A percentile compares a stretch with the other conserved stretches of the same genome.
These are phyloP conservation scores for Solanum etuberosum DNA, from an alignment of 257 asterid species.

Conservation along the genomic window DNA sequence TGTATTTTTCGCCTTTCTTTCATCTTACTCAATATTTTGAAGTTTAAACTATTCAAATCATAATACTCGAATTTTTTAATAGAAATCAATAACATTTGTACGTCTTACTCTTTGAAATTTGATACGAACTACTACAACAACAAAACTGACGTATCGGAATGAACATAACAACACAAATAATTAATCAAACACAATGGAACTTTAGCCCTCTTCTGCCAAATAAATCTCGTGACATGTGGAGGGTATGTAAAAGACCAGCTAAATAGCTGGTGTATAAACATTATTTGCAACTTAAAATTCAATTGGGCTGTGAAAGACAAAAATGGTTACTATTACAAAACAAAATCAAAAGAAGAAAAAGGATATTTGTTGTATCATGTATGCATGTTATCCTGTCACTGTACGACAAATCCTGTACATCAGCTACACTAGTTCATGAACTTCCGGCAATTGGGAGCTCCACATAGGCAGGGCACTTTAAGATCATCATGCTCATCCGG, in stretches of 20 bases:
- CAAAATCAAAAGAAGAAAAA: neutral
- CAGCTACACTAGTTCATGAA: constrained; percentile 49
- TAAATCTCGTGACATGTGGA: neutral
- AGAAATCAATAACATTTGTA: neutral
- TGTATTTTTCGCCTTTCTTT: no score
- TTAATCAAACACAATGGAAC: neutral
- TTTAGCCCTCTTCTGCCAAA: neutral
- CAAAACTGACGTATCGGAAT: neutral
- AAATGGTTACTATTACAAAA: neutral
- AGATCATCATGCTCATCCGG: constrained; percentile 81
- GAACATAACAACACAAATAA: neutral
- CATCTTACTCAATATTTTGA: neutral
- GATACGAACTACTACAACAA: neutral
- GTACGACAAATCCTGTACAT: constrained; percentile 5
- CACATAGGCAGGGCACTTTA: constrained; percentile 78
- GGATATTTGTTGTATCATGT: neutral
- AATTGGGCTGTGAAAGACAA: neutral
- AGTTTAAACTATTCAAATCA: neutral
- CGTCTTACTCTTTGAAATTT: neutral
- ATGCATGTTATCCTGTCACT: neutral
- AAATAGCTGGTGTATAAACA: neutral
- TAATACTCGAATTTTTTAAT: neutral
- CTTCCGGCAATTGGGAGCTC: constrained; percentile 69
- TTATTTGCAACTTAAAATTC: neutral
- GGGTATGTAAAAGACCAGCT: neutral